Percentiles rank a stretch among this genome's conserved stretches.
Evolutionary conservation across 2,329 filamentous ascomycete genomes (phyloP).

Genomic region (Pochonia chlamydosporia): DNA sequence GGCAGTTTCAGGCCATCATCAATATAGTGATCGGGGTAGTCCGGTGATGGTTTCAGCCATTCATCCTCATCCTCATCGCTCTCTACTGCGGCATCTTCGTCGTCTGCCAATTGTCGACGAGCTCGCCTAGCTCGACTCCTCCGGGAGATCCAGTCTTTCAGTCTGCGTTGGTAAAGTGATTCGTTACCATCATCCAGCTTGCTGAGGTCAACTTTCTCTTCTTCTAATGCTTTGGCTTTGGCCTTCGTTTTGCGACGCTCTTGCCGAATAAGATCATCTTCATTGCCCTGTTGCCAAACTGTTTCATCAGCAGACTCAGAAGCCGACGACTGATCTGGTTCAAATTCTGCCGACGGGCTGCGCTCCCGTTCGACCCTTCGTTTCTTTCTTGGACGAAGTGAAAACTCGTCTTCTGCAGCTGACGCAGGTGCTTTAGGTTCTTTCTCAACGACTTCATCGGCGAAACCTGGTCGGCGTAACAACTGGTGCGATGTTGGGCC

Average conservation of each 20-base stretch:
- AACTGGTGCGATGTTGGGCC: slow-evolving; percentile 64
- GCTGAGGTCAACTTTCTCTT: slow-evolving; percentile 42
- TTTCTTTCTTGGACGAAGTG: slow-evolving; percentile 53
- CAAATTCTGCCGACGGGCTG: slow-evolving; percentile 43
- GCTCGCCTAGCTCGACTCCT: slow-evolving; percentile 36
- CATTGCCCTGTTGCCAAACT: slow-evolving; percentile 32
- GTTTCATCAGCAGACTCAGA: slow-evolving; percentile 28
- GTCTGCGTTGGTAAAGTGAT: slow-evolving; percentile 65
- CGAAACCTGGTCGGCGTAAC: slow-evolving; percentile 68
- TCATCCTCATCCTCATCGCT: slow-evolving; percentile 48
- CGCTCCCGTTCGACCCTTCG: slow-evolving; percentile 31
- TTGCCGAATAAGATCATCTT: slow-evolving; percentile 32
- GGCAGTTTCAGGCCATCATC: slow-evolving; percentile 75
- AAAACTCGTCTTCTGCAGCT: slow-evolving; percentile 44
- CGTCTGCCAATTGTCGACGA: slow-evolving; percentile 29
- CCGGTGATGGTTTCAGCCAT: slow-evolving; percentile 84
- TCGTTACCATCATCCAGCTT: slow-evolving; percentile 87
- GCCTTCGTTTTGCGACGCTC: slow-evolving; percentile 37
- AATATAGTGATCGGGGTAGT: slow-evolving; percentile 67
- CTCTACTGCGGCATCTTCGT: slow-evolving; percentile 29
- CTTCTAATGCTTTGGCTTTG: slow-evolving; percentile 28
- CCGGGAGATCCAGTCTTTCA: slow-evolving; percentile 67
- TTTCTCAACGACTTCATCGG: slow-evolving; percentile 23
- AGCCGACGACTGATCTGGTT: slow-evolving; percentile 24
- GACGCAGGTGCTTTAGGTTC: not conserved